These are phyloP conservation scores for Rosa hybrid DNA, from an alignment of 331 rosid species.

Conservation along the genomic window DNA sequence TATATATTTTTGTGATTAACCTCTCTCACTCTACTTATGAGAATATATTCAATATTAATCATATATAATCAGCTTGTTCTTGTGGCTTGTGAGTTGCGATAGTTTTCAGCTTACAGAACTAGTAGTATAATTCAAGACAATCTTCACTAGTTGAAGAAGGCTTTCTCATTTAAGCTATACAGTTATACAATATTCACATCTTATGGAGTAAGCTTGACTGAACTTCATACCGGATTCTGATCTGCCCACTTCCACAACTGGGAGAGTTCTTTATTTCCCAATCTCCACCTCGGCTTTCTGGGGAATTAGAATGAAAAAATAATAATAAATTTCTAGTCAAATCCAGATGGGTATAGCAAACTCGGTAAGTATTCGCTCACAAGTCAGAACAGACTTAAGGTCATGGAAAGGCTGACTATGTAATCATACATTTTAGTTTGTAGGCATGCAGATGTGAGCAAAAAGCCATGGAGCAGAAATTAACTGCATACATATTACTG, in stretches of 20 bases:
- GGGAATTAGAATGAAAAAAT: slow-evolving; percentile 17
- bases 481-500: not conserved
- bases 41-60: not conserved
- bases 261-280: slow-evolving; percentile 95
- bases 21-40: not conserved
- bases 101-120: not conserved
- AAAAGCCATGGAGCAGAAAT: not conserved
- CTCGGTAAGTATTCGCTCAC: not conserved
- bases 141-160: not conserved
- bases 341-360: slow-evolving; percentile 6
- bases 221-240: slow-evolving; percentile 81
- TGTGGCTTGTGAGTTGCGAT: not conserved
- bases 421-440: not conserved
- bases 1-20: not conserved
- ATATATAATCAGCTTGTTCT: slow-evolving; percentile 1
- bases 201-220: slow-evolving; percentile 1
- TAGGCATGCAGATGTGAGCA: not conserved
- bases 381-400: not conserved
- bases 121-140: not conserved
- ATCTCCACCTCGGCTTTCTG: slow-evolving; percentile 93
- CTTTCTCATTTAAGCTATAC: not conserved
- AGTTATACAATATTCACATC: not conserved
- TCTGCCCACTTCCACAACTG: slow-evolving; percentile 99
- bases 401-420: not conserved
- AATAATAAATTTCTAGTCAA: slow-evolving; percentile 10